Conservation (phyloP, 768 basidiomycete species). For the Piloderma croceum region DNA sequence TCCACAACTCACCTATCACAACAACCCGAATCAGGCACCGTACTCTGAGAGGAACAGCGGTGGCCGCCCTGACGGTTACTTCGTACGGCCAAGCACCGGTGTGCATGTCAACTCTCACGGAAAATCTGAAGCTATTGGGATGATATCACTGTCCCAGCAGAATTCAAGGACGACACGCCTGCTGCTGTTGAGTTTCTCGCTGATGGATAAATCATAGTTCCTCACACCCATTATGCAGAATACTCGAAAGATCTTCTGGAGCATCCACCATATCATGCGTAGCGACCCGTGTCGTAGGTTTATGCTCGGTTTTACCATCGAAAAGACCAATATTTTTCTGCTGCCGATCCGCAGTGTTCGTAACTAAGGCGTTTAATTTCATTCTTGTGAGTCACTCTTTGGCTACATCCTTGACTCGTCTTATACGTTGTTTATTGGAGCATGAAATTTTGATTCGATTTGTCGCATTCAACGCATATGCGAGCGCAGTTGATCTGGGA, state of each 20-base stretch:
- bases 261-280: slow-evolving; percentile 21
- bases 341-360: slow-evolving; percentile 17
- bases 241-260: slow-evolving; percentile 22
- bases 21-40: too few relatives aligned
- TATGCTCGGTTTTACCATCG: slow-evolving; percentile 23
- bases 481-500: neutral
- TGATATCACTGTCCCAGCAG: too few relatives aligned
- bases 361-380: slow-evolving; percentile 11
- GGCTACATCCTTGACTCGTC: neutral
- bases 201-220: too few relatives aligned
- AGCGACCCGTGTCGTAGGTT: slow-evolving; percentile 22
- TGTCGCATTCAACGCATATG: neutral
- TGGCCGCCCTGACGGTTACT: too few relatives aligned
- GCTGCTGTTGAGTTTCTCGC: too few relatives aligned
- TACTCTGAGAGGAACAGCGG: too few relatives aligned
- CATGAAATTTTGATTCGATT: neutral
- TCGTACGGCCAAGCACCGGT: too few relatives aligned
- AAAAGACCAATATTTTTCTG: slow-evolving; percentile 23
- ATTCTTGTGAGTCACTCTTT: neutral
- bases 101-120: too few relatives aligned
- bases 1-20: too few relatives aligned
- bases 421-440: neutral
- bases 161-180: too few relatives aligned
- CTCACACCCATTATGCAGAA: slow-evolving; percentile 3
- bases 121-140: too few relatives aligned